Base-by-base conservation (phyloP, 2,329 filamentous ascomycete species). In the Sporothrix globosa region DNA sequence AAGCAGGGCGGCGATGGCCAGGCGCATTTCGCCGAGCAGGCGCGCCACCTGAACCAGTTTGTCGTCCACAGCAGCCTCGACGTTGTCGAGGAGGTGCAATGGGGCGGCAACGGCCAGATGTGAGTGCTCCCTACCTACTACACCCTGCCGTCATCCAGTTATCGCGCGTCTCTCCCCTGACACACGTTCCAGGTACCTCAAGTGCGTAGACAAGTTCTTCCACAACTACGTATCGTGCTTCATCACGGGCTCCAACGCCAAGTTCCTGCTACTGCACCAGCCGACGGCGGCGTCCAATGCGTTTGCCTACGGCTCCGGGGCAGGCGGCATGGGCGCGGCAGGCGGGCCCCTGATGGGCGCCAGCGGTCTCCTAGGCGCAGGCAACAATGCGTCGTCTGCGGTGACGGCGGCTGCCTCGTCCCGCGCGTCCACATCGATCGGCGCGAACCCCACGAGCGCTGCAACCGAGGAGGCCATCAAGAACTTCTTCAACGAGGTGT, bases 181-280 rank as follows among this genome's bases (percentile, higher is more conserved):
- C 54, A 5, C 39, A 1, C 2, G 7, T 11, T 19, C 41, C 74
- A 96, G 92, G 89, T 97, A 98, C 80, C 90, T 99, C 74, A 98
- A 97, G 81, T 92, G 92, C 80, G 91, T 98, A 81, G 96, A 99
- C 85, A 92, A 92, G 78, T 98, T 97, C 85, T 95, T 96, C 81
- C 94, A 96, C 81, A 94, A 93, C 78, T 95, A 96, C 83, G 91
- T 97, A 73, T 96, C 93, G 61, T 96, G 92, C 81, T 98, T 97
- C 85, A 87, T 99, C 69, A 98, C 96, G 0, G 93, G 90, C 74
- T 92, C 90, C 77, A 97, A 97, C 80, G 90, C 93, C 76, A 95
- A 97, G 74, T 98, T 99, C 82, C 88, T 99, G 69, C 89, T 99
- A 17, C 89, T 99, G 2, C 96, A 97, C 80, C 91, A 96, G 77